phyloP scores from a whole-genome alignment of 805 yeast species.

The Saccharomycopsis schoenii region DNA sequence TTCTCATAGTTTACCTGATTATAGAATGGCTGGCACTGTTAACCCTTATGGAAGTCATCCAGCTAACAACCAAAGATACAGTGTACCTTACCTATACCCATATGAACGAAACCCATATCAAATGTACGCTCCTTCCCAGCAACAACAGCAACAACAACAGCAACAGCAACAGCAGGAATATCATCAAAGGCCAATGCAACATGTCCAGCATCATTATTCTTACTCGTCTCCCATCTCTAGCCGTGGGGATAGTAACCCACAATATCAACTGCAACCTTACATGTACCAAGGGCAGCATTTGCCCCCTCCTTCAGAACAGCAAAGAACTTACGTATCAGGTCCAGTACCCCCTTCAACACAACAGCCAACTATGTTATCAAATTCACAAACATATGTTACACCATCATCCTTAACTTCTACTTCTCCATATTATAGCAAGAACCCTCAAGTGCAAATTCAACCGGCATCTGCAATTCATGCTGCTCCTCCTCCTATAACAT shows the following conservation, averaged over 20 bases:
- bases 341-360: neutral
- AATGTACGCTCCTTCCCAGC: neutral
- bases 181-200: slow-evolving; percentile 5
- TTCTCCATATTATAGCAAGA: slow-evolving; percentile 21
- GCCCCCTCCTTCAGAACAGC: slow-evolving; percentile 14
- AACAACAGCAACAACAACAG: slow-evolving; percentile 1
- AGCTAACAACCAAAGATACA: neutral
- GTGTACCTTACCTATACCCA: neutral
- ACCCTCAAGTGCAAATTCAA: slow-evolving; percentile 17
- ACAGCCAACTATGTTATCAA: slow-evolving; percentile 11
- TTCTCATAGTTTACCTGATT: neutral
- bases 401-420: slow-evolving; percentile 21
- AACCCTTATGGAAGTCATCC: neutral
- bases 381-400: neutral
- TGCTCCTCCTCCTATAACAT: slow-evolving; percentile 22
- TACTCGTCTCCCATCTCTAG: slow-evolving; percentile 14
- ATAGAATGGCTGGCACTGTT: neutral
- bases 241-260: slow-evolving; percentile 6
- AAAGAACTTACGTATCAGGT: neutral
- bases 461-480: slow-evolving; percentile 21
- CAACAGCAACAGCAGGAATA: too few relatives aligned
- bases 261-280: slow-evolving; percentile 9
- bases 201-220: slow-evolving; percentile 2
- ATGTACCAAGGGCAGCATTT: neutral
- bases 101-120: neutral